These are phyloP conservation scores for Penicillium vulpinum DNA, from an alignment of 2,329 filamentous ascomycete genomes.

Conservation along the genomic window DNA sequence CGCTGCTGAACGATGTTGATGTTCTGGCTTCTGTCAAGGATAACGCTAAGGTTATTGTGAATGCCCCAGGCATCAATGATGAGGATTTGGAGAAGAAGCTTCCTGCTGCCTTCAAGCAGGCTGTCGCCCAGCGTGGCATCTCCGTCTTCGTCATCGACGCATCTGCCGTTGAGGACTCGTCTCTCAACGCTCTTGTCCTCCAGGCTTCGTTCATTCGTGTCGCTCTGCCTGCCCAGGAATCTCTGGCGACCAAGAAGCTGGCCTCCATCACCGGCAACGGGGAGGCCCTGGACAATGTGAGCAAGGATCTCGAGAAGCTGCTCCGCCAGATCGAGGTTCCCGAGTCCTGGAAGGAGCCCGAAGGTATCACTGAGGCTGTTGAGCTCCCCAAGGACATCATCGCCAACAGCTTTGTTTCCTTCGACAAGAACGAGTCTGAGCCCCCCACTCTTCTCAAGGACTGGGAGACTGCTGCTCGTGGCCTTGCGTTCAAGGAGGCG, in stretches of 20 bases:
- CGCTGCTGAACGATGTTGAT: constrained; percentile 75
- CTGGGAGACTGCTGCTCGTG: constrained; percentile 85
- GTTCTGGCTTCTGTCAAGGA: constrained; percentile 69
- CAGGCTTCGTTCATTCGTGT: constrained; percentile 83
- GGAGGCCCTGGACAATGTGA: constrained; percentile 63
- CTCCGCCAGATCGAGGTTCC: constrained; percentile 74
- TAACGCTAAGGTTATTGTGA: constrained; percentile 72
- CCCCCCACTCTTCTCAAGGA: constrained; percentile 65
- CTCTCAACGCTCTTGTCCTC: constrained; percentile 66
- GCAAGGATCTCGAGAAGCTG: constrained; percentile 63
- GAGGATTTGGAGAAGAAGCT: constrained; percentile 89
- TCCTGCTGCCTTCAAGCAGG: constrained; percentile 67
- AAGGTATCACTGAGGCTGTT: constrained; percentile 45
- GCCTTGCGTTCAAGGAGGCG: constrained; percentile 89
- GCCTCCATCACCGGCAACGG: constrained; percentile 59
- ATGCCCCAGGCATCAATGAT: constrained; percentile 75
- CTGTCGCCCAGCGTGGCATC: constrained; percentile 67
- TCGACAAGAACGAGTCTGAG: constrained; percentile 74
- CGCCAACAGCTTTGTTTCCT: constrained; percentile 77
- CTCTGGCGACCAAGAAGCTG: constrained; percentile 66
- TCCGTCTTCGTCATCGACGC: constrained; percentile 76
- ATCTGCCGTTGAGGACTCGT: constrained; percentile 65
- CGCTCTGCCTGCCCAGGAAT: constrained; percentile 65
- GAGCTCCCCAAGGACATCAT: constrained; percentile 65
- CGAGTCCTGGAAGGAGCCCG: constrained; percentile 73